Evolutionary conservation across 768 basidiomycete species (phyloP).

Genomic region (Naematelia encephala): DNA sequence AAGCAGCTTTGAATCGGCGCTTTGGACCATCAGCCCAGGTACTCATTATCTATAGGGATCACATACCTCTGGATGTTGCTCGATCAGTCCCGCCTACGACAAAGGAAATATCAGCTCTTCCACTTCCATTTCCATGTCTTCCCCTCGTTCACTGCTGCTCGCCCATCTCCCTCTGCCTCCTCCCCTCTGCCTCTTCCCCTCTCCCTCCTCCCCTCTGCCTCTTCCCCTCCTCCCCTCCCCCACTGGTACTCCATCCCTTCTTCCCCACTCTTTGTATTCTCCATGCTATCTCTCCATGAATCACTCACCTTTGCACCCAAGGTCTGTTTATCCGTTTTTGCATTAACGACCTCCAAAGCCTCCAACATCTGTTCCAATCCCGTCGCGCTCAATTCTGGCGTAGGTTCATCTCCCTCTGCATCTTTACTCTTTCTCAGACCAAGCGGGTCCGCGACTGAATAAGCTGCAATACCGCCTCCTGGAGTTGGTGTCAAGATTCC

Average conservation of each 20-base stretch:
- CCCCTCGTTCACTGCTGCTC: background rate
- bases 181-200: background rate
- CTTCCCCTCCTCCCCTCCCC: background rate
- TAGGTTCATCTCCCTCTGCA: slow-evolving; percentile 50
- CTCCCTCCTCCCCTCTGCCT: background rate
- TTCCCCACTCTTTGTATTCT: background rate
- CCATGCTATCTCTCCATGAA: background rate
- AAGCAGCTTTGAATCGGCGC: slow-evolving; percentile 92
- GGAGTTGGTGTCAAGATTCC: slow-evolving; percentile 60
- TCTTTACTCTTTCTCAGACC: slow-evolving; percentile 32
- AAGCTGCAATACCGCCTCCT: slow-evolving; percentile 55
- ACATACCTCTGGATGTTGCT: slow-evolving; percentile 85
- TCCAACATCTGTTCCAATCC: slow-evolving; percentile 90
- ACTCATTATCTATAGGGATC: background rate
- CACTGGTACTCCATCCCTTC: background rate
- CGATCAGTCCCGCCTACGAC: slow-evolving; percentile 68
- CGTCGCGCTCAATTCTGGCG: slow-evolving; percentile 73
- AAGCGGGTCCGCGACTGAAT: slow-evolving; percentile 41
- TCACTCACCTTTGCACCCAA: slow-evolving; percentile 63
- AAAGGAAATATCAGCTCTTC: background rate
- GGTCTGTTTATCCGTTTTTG: slow-evolving; percentile 89
- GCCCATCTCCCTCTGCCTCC: background rate
- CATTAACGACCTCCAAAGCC: slow-evolving; percentile 79
- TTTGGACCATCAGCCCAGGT: slow-evolving; percentile 44
- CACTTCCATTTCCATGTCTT: background rate